These are phyloP conservation scores for Wickerhamomyces mucosus DNA, from an alignment of 805 yeast species.

Conservation along the genomic window DNA sequence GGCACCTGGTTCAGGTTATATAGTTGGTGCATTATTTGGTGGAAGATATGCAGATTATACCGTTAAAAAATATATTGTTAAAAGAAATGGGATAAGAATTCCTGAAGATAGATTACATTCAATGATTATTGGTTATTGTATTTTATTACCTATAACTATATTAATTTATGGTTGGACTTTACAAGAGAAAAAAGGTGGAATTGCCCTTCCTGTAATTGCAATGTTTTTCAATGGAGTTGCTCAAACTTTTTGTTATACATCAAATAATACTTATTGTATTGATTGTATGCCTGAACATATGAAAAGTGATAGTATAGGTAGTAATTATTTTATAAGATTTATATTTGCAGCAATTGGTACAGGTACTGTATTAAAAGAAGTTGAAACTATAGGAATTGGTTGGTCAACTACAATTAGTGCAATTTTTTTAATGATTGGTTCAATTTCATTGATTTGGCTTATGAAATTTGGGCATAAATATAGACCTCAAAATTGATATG, in stretches of 20 bases:
- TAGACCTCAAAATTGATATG: too few species aligned
- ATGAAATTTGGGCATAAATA: slow-evolving; percentile 29
- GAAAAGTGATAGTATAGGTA: slow-evolving; percentile 46
- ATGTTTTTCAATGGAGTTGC: slow-evolving; percentile 40
- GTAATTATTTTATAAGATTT: slow-evolving; percentile 42
- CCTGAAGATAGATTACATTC: slow-evolving; percentile 45
- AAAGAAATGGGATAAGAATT: slow-evolving; percentile 29
- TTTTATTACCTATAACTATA: slow-evolving; percentile 34
- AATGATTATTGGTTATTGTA: slow-evolving; percentile 24
- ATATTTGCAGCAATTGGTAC: slow-evolving; percentile 42
- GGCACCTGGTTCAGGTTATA: slow-evolving; percentile 48
- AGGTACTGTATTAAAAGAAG: slow-evolving; percentile 36
- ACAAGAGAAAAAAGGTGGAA: slow-evolving; percentile 37
- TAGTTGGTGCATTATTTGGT: slow-evolving; percentile 40
- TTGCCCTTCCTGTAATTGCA: slow-evolving; percentile 41
- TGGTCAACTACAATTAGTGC: slow-evolving; percentile 47
- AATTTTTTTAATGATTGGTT: slow-evolving; percentile 30
- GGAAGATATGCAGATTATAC: slow-evolving; percentile 42
- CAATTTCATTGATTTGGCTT: slow-evolving; percentile 23
- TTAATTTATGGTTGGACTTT: slow-evolving; percentile 33
- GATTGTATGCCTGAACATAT: slow-evolving; percentile 43
- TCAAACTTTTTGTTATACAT: slow-evolving; percentile 43
- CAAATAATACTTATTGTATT: slow-evolving; percentile 47
- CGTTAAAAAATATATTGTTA: slow-evolving; percentile 33
- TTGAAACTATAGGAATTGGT: slow-evolving; percentile 43